phyloP scores from a whole-genome alignment of 768 basidiomycete species.

The Russula griseocarnosa region DNA sequence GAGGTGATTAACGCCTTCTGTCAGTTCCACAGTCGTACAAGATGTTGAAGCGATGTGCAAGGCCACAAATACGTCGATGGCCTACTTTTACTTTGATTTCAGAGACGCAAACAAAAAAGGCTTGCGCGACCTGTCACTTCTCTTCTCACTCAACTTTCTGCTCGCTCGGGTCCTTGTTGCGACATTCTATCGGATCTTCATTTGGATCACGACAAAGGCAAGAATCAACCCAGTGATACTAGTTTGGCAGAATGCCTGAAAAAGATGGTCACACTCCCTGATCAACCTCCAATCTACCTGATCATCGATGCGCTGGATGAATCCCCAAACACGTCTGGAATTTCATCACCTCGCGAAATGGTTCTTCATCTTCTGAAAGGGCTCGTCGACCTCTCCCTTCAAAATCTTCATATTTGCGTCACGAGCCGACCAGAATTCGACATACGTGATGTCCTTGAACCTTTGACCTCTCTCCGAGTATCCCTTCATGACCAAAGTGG shows the following conservation, averaged over 20 bases:
- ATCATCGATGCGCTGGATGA: constrained; percentile 14
- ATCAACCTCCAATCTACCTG: not conserved
- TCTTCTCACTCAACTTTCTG: constrained; percentile 4
- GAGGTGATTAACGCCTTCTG: not conserved
- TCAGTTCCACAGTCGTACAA: constrained; percentile 8
- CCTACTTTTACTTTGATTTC: constrained; percentile 8
- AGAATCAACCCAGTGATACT: not conserved
- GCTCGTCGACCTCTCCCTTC: not conserved
- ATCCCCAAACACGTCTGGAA: not conserved
- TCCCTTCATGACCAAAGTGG: constrained; percentile 11
- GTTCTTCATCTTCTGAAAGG: constrained; percentile 1
- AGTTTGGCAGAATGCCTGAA: not conserved
- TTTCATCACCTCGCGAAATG: not conserved
- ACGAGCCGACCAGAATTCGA: constrained; percentile 13
- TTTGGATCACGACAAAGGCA: not conserved
- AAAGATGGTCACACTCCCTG: not conserved
- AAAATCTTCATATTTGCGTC: constrained; percentile 3
- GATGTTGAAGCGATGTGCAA: not conserved
- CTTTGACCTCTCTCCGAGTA: not conserved
- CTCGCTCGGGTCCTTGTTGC: not conserved
- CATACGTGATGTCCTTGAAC: not conserved
- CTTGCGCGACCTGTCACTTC: not conserved
- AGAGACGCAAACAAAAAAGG: not conserved
- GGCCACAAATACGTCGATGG: not conserved
- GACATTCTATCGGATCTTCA: not conserved